phyloP scores from a whole-genome alignment of 257 asterid species.

The Parsonsia alboflavescens region DNA sequence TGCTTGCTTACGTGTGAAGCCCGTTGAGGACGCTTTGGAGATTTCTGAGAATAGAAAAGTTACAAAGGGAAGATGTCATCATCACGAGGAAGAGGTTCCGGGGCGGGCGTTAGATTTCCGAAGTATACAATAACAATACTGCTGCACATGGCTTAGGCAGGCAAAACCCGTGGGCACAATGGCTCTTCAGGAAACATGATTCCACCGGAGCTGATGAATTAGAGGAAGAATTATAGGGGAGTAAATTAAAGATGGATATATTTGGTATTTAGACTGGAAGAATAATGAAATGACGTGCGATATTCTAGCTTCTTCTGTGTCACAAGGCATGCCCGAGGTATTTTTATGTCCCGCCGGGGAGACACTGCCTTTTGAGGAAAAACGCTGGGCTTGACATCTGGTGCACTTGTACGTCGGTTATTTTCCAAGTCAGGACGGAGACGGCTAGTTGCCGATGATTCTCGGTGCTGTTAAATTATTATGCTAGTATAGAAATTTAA shows the following conservation, averaged over 20 bases:
- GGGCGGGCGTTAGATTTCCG: not conserved
- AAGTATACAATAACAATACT: no score
- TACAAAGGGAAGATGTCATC: not conserved
- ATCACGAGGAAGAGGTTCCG: not conserved
- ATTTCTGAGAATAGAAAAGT: not conserved
- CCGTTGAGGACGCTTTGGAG: not conserved
- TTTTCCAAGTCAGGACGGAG: not conserved
- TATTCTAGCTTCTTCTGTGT: not conserved
- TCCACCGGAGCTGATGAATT: not conserved
- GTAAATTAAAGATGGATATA: not conserved
- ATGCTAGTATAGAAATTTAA: no score
- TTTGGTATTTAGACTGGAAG: not conserved
- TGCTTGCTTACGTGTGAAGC: not conserved
- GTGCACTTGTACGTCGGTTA: not conserved
- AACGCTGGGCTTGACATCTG: not conserved
- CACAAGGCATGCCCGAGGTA: no score
- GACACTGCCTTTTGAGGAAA: constrained; percentile 1
- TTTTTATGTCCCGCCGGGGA: no score
- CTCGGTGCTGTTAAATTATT: no score
- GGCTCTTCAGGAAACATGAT: not conserved
- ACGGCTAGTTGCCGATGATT: not conserved
- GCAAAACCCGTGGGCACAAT: constrained; percentile 2
- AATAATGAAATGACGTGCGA: not conserved
- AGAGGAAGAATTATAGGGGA: not conserved
- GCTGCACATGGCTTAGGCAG: constrained; percentile 3